Evolutionary conservation across 441 rosid genomes (phyloP).

Genomic region (Populus hybrid): DNA sequence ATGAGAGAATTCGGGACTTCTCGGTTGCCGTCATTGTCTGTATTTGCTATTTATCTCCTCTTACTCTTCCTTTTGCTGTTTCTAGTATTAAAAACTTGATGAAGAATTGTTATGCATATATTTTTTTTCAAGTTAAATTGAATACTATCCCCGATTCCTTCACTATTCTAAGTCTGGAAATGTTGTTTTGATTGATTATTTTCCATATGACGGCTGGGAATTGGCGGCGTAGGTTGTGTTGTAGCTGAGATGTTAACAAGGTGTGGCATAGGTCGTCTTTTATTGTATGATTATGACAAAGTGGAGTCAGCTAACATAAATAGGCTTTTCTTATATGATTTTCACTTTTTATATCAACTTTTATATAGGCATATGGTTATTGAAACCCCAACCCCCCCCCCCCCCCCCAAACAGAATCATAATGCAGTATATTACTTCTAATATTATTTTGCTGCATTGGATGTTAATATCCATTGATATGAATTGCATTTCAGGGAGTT

Average conservation of each 20-base stretch:
- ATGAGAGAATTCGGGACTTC: conserved; percentile 80
- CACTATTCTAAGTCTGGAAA: no score
- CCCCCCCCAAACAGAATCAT: no score
- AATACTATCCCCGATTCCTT: neutral
- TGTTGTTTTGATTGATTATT: neutral
- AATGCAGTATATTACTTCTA: no score
- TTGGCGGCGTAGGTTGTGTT: conserved; percentile 99
- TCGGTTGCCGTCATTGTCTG: conserved; percentile 95
- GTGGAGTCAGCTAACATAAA: conserved; percentile 98
- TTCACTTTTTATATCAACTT: neutral
- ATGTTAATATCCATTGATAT: conserved; percentile 16
- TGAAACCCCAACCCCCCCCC: no score
- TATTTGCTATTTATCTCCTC: conserved; percentile 31
- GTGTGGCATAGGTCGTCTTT: conserved; percentile 94
- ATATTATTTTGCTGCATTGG: neutral
- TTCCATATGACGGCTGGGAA: conserved; percentile 46
- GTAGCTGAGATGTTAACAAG: conserved; percentile 98
- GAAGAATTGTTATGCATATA: no score
- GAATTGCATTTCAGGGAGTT: conserved; percentile 68
- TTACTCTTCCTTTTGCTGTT: neutral
- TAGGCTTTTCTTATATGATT: conserved; percentile 87
- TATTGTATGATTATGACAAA: conserved; percentile 92
- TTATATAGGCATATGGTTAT: no score
- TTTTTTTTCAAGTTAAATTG: neutral
- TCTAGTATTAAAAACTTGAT: neutral